phyloP scores from a whole-genome alignment of 2,329 filamentous ascomycete genomes.

The Epichloe elymi region DNA sequence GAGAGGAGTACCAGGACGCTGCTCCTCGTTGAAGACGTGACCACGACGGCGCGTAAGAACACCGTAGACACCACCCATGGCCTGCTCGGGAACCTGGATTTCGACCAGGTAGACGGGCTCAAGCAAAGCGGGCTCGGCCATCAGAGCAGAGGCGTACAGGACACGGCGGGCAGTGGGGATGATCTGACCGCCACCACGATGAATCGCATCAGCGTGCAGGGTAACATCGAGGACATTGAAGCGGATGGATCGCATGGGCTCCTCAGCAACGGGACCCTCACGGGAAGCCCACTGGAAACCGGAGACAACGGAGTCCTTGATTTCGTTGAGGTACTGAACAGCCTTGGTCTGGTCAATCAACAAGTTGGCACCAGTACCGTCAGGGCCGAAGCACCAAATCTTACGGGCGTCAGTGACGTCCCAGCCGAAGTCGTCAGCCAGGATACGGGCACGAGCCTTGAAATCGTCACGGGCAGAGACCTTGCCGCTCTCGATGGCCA shows the following conservation, averaged over 20 bases:
- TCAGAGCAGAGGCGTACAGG: slow-evolving; percentile 81
- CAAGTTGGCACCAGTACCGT: slow-evolving; percentile 96
- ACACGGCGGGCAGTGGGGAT: slow-evolving; percentile 98
- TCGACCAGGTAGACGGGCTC: slow-evolving; percentile 99
- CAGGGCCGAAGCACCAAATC: slow-evolving; percentile 99
- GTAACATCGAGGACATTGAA: slow-evolving; percentile 99
- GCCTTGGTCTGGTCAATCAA: slow-evolving; percentile 99
- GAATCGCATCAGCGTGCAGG: slow-evolving; percentile 97
- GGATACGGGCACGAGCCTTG: slow-evolving; percentile 91
- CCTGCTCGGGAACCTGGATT: slow-evolving; percentile 95
- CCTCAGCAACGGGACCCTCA: slow-evolving; percentile 94
- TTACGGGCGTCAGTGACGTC: slow-evolving; percentile 99
- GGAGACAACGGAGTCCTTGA: slow-evolving; percentile 99
- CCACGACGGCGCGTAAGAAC: slow-evolving; percentile 94
- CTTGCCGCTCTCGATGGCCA: slow-evolving; percentile 84
- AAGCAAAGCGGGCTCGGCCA: slow-evolving; percentile 81
- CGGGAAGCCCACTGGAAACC: slow-evolving; percentile 99
- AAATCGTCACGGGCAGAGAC: slow-evolving; percentile 94
- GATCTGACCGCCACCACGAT: slow-evolving; percentile 98
- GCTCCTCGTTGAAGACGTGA: slow-evolving; percentile 98
- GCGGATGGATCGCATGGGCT: slow-evolving; percentile 92
- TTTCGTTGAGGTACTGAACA: slow-evolving; percentile 99
- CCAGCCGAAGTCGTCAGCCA: slow-evolving; percentile 97
- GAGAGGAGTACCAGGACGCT: slow-evolving; percentile 94
- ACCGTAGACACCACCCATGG: slow-evolving; percentile 99